These are phyloP conservation scores for Avena eriantha DNA, from an alignment of 176 grass and related monocot species.

Conservation along the genomic window DNA sequence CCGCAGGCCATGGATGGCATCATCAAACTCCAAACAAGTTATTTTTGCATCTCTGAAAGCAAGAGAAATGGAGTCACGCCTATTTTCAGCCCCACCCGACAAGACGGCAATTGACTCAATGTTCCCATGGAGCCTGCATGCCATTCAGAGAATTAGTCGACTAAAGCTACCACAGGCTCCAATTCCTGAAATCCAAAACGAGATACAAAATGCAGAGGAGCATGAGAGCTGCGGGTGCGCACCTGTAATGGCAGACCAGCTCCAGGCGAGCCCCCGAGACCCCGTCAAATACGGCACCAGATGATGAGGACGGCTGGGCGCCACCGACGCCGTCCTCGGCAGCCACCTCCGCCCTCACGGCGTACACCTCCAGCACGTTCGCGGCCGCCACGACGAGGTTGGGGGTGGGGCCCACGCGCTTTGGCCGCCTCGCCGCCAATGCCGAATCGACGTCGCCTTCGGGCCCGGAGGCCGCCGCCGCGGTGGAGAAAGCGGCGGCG, in stretches of 20 bases:
- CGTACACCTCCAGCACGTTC: conserved; percentile 86
- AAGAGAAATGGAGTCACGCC: conserved; percentile 64
- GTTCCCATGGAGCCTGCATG: conserved; percentile 79
- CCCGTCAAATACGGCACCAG: conserved; percentile 57
- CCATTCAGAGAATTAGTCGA: conserved; percentile 22
- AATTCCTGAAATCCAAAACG: conserved; percentile 1
- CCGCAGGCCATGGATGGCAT: conserved; percentile 64
- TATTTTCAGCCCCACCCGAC: conserved; percentile 69
- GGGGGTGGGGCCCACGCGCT: conserved; percentile 49
- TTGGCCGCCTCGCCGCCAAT: conserved; percentile 9
- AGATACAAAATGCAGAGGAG: conserved; percentile 14
- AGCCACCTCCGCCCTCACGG: conserved; percentile 58
- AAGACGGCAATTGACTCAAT: conserved; percentile 78
- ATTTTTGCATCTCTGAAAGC: conserved; percentile 90
- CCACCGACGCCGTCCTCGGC: conserved; percentile 44
- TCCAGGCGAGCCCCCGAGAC: conserved; percentile 68
- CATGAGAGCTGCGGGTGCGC: not conserved
- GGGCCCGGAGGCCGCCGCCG: not conserved
- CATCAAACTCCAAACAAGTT: conserved; percentile 79
- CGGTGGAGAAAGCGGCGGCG: conserved; percentile 29
- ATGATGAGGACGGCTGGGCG: not conserved
- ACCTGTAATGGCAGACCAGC: conserved; percentile 85
- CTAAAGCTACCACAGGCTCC: not conserved
- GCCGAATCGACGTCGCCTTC: conserved; percentile 53
- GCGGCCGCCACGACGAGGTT: conserved; percentile 83